Conservation (phyloP, 106 monocot genomes). For the Narthecium ossifragum region DNA sequence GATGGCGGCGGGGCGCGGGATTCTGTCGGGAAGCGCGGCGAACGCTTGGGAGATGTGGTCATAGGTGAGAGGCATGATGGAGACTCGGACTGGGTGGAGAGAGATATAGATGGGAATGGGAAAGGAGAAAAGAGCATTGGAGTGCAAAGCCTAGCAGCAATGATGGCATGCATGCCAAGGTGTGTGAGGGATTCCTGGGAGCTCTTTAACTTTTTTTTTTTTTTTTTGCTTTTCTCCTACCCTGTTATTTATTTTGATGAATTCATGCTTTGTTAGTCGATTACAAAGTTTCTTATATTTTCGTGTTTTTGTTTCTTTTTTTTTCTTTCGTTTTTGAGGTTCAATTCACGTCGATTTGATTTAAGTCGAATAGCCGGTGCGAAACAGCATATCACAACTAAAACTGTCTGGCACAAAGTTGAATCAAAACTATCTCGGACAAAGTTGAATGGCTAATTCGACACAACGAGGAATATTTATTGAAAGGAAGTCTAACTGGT, state of each 20-base stretch:
- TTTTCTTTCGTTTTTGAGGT: no score
- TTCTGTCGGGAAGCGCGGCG: background rate
- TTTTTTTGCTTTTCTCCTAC: background rate
- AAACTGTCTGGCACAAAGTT: no score
- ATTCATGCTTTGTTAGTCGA: background rate
- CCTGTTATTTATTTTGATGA: no score
- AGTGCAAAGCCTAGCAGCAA: background rate
- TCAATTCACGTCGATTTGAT: no score
- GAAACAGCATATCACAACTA: no score
- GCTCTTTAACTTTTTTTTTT: background rate
- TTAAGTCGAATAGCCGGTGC: no score
- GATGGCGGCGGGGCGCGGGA: conserved; percentile 39
- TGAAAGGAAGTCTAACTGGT: no score
- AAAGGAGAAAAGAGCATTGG: background rate
- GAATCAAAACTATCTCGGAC: no score
- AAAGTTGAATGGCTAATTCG: no score
- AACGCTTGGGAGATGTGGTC: background rate
- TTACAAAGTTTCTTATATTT: background rate
- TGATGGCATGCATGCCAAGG: background rate
- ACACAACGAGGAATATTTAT: no score
- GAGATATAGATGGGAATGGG: background rate
- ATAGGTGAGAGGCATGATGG: background rate
- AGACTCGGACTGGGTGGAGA: background rate
- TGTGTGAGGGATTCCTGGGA: background rate
- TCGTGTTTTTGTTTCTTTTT: background rate